A percentile compares a stretch with the other conserved stretches of the same genome.
These are phyloP conservation scores for Pleurostoma richardsiae DNA, from an alignment of 2,329 filamentous ascomycete genomes.

Conservation along the genomic window DNA sequence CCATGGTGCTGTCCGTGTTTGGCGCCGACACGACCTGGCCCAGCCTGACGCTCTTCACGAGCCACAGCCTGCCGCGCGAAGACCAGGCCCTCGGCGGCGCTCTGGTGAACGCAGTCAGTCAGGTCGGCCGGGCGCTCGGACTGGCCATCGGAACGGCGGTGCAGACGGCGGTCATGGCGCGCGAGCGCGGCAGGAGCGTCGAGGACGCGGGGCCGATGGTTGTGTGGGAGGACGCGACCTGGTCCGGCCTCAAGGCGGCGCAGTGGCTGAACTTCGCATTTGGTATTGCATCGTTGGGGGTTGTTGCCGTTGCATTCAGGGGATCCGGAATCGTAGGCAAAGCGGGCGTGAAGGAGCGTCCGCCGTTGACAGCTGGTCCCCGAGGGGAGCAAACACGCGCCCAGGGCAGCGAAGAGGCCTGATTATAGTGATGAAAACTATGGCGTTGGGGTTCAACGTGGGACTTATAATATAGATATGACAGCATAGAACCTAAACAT, in stretches of 20 bases:
- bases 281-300: constrained; percentile 31
- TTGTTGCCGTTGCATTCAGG: constrained; percentile 43
- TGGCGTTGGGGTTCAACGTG: too few species aligned
- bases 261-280: constrained; percentile 49
- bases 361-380: too few species aligned
- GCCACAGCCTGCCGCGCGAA: constrained; percentile 53
- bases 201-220: constrained; percentile 35
- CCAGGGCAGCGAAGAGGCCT: too few species aligned
- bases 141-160: constrained; percentile 61
- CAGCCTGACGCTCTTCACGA: constrained; percentile 60
- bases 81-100: constrained; percentile 66
- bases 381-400: too few species aligned
- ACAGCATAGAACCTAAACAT: too few species aligned
- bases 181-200: constrained; percentile 35
- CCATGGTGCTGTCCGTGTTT: constrained; percentile 61
- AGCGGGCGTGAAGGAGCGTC: constrained; percentile 11
- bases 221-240: constrained; percentile 38
- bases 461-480: too few species aligned
- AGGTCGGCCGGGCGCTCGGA: constrained; percentile 61
- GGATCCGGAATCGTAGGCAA: constrained; percentile 48
- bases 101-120: constrained; percentile 61
- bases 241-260: constrained; percentile 42
- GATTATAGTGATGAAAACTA: too few species aligned
- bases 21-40: constrained; percentile 66
- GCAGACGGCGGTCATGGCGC: constrained; percentile 56